Evolutionary conservation across 495 filamentous ascomycete genomes (phyloP).

Genomic region (Podospora didyma): DNA sequence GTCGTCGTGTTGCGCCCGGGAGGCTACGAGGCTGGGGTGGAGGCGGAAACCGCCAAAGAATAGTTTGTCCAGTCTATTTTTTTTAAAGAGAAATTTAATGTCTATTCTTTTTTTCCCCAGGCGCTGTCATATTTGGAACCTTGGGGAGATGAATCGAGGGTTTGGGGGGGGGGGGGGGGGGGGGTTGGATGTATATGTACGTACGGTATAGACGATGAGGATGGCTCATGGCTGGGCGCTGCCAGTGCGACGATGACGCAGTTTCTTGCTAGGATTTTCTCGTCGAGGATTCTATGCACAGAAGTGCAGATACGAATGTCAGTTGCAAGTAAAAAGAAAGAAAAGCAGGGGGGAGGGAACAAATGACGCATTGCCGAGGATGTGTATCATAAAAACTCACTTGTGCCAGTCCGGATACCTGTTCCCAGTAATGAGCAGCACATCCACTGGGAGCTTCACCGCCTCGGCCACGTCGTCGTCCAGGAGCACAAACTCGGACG

Average conservation of each 20-base stretch:
- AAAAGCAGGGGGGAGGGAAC: too few relatives aligned
- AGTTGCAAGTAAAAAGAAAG: too few relatives aligned
- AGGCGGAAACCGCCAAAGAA: constrained; percentile 19
- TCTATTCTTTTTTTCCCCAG: too few relatives aligned
- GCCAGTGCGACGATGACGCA: constrained; percentile 13
- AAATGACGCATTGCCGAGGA: too few relatives aligned
- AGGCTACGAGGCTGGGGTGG: constrained; percentile 32
- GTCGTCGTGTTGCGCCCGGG: constrained; percentile 33
- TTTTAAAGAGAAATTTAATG: background rate
- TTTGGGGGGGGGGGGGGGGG: too few relatives aligned
- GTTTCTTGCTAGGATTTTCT: constrained; percentile 8
- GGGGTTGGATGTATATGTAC: too few relatives aligned
- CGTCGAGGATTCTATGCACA: constrained; percentile 6
- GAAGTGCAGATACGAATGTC: background rate
- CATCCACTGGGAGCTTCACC: constrained; percentile 27
- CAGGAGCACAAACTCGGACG: constrained; percentile 51
- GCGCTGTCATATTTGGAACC: too few relatives aligned
- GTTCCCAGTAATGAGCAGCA: constrained; percentile 30
- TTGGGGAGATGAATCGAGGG: too few relatives aligned
- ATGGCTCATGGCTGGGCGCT: constrained; percentile 11
- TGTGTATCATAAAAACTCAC: background rate
- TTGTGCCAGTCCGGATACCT: constrained; percentile 34
- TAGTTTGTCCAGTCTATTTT: background rate
- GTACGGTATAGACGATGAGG: constrained; percentile 9
- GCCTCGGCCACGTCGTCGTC: constrained; percentile 31